Base-by-base conservation (phyloP, 345 rosid genomes). In the Citrus sp. region DNA sequence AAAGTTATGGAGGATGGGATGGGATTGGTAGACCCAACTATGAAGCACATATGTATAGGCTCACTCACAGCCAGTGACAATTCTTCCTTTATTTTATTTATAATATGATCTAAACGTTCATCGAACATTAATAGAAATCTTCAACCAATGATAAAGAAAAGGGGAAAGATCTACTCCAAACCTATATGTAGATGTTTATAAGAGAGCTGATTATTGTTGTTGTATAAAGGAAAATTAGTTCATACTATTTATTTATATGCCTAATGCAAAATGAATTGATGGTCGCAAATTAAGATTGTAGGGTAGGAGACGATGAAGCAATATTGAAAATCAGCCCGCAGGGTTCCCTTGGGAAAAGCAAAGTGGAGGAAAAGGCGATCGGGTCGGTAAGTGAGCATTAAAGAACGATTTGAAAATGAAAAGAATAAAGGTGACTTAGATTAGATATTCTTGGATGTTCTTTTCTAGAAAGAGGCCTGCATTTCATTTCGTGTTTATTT, bases 351-450 rank as follows among this genome's bases (percentile, higher is more conserved):
- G 18, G 65, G 51, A 58, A 73, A 35, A 35, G 37, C 32, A 22
- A 24, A 9, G 65, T 30, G 63, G 46, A 58, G 51, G 7, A n/a
- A 70, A 55, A 55, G 19, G 63, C 22, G 21, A 18, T 18, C 22
- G 58, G 58, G 0, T 6, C 12, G 66, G 32, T 34, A 58, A 34
- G 40, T 4, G 77, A 37, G 37, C 68, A 37, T 35, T 24, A 38
- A 74, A 28, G 65, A 73, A 65, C 9, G 34, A 70, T 70, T 70
- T n/a, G 13, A 38, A 78, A 70, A 46, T 70, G 25, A 24, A 62
- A 32, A 70, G 27, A 70, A 78, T 59, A 78, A 78, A 78, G 49
- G 28, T n/a, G 13, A 5, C 56, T 66, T 12, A 6, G 46, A 70
- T 69, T 8, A 38, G 3, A 40, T 40, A 70, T 70, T 30, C 75